Evolutionary conservation across 805 yeast species (phyloP), one percentile per base, ranked within the genome.

Genomic region (Scheffersomyces lignosus): DNA sequence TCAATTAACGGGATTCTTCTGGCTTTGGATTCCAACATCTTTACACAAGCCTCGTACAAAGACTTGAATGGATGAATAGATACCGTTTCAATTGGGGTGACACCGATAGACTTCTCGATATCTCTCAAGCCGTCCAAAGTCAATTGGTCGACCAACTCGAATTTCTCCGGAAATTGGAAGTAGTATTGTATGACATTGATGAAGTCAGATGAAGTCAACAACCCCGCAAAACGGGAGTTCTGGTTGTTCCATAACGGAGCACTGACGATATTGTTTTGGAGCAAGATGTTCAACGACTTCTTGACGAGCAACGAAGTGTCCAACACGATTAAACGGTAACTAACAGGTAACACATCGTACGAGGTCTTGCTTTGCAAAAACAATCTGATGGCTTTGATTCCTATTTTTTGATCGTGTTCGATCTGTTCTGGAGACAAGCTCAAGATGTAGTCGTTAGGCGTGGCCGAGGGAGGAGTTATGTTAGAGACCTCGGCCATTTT

Each of bases 161-260:
- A 83, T 56, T 87, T 81, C 46, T 88, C 95, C 0, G 96, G 95
- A 50, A 78, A 77, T 52, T 87, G 93, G 54, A 87, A 84, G 64
- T 90, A 91, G 64, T 90, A 93, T 58, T 89, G 96, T 44, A 93
- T 88, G 36, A 91, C 97, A 52, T 93, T 91, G 47, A 93, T 86
- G 61, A 89, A 93, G 66, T 93, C 99, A 27, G 86, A 78, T 13
- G 95, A 81, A 3, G 98, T 93, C 51, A 93, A 70, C 44, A 93
- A 75, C 3, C 99, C 99, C 2, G 97, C 97, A 70, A 93, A 93
- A 52, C 85, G 75, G 12, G 96, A 85, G 12, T 86, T 80, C 54
- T 83, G 78, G 40, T 91, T 83, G 62, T 91, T 87, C 99, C 99
- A 93, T 35, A 93, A 70, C 3, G 99, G 99, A 4, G 98, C 98